These are phyloP conservation scores for Phytopythium boreale DNA, from an alignment of 352 stramenopile genomes.

Conservation along the genomic window DNA sequence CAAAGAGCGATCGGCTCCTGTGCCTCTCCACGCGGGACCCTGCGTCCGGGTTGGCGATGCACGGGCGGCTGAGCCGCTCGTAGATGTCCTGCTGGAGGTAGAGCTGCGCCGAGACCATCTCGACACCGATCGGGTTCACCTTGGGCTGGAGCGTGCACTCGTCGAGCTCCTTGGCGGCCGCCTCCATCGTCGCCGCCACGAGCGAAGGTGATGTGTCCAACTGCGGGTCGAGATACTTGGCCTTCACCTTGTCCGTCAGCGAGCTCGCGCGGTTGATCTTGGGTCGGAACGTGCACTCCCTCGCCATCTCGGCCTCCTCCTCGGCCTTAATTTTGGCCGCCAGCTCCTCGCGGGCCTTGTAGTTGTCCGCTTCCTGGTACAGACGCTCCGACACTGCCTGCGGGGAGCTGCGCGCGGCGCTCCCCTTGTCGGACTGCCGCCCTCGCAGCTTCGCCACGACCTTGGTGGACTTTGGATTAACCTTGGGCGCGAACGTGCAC, in stretches of 20 bases:
- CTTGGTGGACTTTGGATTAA: conserved; percentile 76
- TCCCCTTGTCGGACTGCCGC: conserved; percentile 19
- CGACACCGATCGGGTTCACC: conserved; percentile 65
- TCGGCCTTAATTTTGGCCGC: conserved; percentile 58
- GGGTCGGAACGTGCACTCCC: conserved; percentile 74
- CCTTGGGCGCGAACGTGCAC: conserved; percentile 72
- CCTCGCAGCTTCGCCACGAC: conserved; percentile 58
- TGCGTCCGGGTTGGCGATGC: conserved; percentile 19
- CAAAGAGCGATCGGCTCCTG: conserved; percentile 18
- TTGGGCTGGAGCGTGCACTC: conserved; percentile 81
- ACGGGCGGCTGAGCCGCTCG: conserved; percentile 72
- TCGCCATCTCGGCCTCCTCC: conserved; percentile 65
- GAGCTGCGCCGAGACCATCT: conserved; percentile 82
- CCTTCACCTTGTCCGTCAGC: conserved; percentile 52
- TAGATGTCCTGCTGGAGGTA: conserved; percentile 87
- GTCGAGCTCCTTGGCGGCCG: conserved; percentile 53
- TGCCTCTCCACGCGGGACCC: conserved; percentile 6
- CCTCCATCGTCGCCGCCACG: conserved; percentile 55
- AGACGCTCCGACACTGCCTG: conserved; percentile 60
- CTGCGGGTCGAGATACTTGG: conserved; percentile 72
- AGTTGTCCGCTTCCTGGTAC: conserved; percentile 76
- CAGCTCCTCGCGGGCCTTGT: conserved; percentile 69
- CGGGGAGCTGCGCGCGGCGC: conserved; percentile 20
- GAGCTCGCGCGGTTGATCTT: conserved; percentile 46
- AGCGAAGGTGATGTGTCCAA: conserved; percentile 31